Percentiles rank a stretch among this genome's conserved stretches.
phyloP scores from a whole-genome alignment of 2,329 filamentous ascomycete species.

The Parascedosporium putredinis region DNA sequence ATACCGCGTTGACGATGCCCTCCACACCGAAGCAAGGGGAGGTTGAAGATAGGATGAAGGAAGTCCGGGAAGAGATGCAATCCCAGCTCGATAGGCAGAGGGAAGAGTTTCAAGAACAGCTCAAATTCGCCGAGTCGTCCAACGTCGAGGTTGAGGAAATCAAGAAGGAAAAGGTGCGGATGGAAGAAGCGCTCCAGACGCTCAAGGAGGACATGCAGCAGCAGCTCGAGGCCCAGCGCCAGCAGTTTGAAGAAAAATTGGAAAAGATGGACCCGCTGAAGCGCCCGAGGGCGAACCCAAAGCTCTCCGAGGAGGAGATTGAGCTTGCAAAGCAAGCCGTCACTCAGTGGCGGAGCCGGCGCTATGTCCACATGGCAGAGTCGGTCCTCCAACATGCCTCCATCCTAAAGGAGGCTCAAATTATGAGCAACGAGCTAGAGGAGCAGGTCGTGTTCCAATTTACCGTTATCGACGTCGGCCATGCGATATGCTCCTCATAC shows the following conservation, averaged over 20 bases:
- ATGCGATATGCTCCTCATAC: slow-evolving; percentile 85
- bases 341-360: slow-evolving; percentile 69
- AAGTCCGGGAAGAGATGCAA: slow-evolving; percentile 75
- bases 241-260: slow-evolving; percentile 74
- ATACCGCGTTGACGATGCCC: slow-evolving; percentile 88
- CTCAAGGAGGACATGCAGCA: slow-evolving; percentile 84
- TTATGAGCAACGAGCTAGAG: slow-evolving; percentile 95
- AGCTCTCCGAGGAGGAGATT: slow-evolving; percentile 62
- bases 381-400: slow-evolving; percentile 79
- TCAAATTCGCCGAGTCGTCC: slow-evolving; percentile 64
- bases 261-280: slow-evolving; percentile 62
- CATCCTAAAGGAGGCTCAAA: slow-evolving; percentile 85
- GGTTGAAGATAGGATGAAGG: slow-evolving; percentile 62
- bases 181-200: slow-evolving; percentile 70
- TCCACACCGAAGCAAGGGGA: slow-evolving; percentile 77
- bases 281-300: slow-evolving; percentile 48
- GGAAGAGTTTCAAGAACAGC: slow-evolving; percentile 68
- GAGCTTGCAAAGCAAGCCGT: slow-evolving; percentile 56
- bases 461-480: slow-evolving; percentile 77
- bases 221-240: slow-evolving; percentile 72
- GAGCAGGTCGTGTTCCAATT: slow-evolving; percentile 94
- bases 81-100: slow-evolving; percentile 72
- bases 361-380: slow-evolving; percentile 91
- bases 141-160: slow-evolving; percentile 76
- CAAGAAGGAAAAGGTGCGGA: slow-evolving; percentile 68